Evolutionary conservation across 352 stramenopile genomes (phyloP).

Genomic region (Phytophthora aleatoria): DNA sequence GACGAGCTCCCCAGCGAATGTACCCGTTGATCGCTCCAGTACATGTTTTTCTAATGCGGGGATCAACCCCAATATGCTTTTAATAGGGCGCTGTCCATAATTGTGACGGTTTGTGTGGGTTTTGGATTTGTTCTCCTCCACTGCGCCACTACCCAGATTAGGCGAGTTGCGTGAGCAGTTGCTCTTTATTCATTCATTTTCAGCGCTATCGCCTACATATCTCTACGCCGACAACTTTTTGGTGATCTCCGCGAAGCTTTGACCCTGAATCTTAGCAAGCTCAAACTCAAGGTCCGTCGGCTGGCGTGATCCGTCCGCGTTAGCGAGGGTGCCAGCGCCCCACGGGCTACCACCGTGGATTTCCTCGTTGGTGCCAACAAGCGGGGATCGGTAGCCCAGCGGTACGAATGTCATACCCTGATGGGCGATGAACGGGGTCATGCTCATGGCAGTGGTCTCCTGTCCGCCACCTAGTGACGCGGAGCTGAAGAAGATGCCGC

Average conservation of each 20-base stretch:
- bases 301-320: slow-evolving; percentile 72
- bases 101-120: too few relatives aligned
- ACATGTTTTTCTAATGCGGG: too few relatives aligned
- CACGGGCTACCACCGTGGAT: slow-evolving; percentile 72
- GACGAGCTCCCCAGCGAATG: too few relatives aligned
- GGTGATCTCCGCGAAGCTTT: slow-evolving; percentile 77
- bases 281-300: slow-evolving; percentile 78
- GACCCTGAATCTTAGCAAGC: slow-evolving; percentile 72
- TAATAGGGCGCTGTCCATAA: too few relatives aligned
- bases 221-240: slow-evolving; percentile 61
- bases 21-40: too few relatives aligned
- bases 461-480: slow-evolving; percentile 76
- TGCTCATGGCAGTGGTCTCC: slow-evolving; percentile 83
- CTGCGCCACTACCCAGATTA: too few relatives aligned
- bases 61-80: too few relatives aligned
- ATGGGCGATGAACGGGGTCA: slow-evolving; percentile 79
- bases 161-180: too few relatives aligned
- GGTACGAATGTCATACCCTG: slow-evolving; percentile 91
- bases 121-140: too few relatives aligned
- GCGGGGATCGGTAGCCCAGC: slow-evolving; percentile 54
- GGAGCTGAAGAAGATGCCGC: slow-evolving; percentile 79
- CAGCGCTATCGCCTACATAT: too few relatives aligned
- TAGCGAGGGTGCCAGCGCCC: slow-evolving; percentile 78
- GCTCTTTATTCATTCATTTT: too few relatives aligned
- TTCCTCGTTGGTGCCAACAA: slow-evolving; percentile 59